Conservation (phyloP, 2,329 filamentous ascomycete species). For the Alternaria burnsii region DNA sequence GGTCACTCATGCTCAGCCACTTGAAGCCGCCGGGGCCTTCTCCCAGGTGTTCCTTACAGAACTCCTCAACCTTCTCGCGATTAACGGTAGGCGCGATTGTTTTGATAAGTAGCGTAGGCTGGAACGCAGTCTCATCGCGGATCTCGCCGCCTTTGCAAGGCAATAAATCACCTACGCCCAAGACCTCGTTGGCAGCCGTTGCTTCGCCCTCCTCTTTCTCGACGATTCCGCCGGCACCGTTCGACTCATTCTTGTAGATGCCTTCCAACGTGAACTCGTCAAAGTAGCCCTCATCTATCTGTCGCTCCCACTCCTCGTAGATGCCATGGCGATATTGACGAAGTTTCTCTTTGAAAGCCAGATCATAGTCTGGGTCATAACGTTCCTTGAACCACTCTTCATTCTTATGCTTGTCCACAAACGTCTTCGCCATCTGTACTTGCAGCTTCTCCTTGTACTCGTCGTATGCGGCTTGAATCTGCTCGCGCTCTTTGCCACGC, state of each 20-base stretch:
- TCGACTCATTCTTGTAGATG: conserved; percentile 90
- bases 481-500: conserved; percentile 78
- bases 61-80: conserved; percentile 88
- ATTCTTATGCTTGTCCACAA: conserved; percentile 89
- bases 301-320: conserved; percentile 88
- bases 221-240: conserved; percentile 81
- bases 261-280: conserved; percentile 96
- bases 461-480: conserved; percentile 76
- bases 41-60: conserved; percentile 92
- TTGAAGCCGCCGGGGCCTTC: conserved; percentile 92
- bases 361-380: conserved; percentile 84
- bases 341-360: conserved; percentile 76
- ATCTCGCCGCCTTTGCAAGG: conserved; percentile 85
- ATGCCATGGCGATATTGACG: conserved; percentile 80
- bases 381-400: conserved; percentile 99
- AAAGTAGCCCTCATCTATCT: conserved; percentile 84
- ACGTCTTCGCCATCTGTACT: conserved; percentile 81
- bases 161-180: conserved; percentile 90
- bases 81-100: conserved; percentile 97
- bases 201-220: conserved; percentile 98
- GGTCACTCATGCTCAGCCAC: conserved; percentile 94
- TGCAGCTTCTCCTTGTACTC: conserved; percentile 72
- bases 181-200: conserved; percentile 87
- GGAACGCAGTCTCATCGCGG: conserved; percentile 84
- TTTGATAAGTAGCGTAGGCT: conserved; percentile 95